These are phyloP conservation scores for Petunia hybrid DNA, from an alignment of 305 asterid genomes.

Conservation along the genomic window DNA sequence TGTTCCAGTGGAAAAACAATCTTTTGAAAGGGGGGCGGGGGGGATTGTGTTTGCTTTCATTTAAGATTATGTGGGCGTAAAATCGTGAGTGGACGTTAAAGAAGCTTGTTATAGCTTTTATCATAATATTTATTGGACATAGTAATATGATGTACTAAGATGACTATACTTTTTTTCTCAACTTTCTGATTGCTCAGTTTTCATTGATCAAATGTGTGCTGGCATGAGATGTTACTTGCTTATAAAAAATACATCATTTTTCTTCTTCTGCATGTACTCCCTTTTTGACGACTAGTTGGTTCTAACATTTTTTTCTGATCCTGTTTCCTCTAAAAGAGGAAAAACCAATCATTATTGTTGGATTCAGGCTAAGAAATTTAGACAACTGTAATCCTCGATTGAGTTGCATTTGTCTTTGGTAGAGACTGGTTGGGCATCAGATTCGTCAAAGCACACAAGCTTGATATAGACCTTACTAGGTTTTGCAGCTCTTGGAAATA, in stretches of 20 bases:
- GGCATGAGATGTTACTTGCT: neutral
- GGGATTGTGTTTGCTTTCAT: neutral
- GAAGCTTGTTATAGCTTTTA: neutral
- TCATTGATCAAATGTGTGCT: neutral
- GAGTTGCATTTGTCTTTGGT: conserved; percentile 27
- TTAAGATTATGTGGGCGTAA: neutral
- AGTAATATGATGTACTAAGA: neutral
- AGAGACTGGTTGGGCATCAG: neutral
- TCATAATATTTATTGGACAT: neutral
- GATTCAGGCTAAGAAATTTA: neutral
- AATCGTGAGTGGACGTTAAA: neutral
- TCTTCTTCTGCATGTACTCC: neutral
- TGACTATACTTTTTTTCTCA: neutral
- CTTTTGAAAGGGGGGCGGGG: neutral
- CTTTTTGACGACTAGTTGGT: neutral
- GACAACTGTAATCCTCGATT: neutral
- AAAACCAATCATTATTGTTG: neutral
- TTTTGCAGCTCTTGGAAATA: neutral
- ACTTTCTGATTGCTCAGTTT: conserved; percentile 9
- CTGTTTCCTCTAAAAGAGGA: neutral
- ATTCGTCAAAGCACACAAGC: neutral
- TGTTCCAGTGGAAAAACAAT: conserved; percentile 5
- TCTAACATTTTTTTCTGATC: neutral
- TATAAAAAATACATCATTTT: neutral
- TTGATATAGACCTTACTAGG: neutral